These are phyloP conservation scores for Neoboletus magnificus DNA, from an alignment of 768 basidiomycete genomes.

Conservation along the genomic window DNA sequence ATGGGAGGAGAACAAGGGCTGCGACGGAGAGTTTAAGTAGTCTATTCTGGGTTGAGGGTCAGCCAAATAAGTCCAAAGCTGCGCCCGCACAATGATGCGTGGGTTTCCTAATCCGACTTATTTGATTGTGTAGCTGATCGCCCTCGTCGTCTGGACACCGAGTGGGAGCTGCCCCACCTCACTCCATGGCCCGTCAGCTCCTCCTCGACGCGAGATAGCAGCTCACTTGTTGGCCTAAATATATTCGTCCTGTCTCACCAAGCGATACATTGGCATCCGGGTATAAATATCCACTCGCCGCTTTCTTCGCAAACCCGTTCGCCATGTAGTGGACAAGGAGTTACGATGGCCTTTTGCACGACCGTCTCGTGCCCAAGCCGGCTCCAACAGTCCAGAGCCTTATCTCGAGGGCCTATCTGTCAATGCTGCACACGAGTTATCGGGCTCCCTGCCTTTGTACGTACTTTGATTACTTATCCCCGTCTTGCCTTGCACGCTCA, in stretches of 20 bases:
- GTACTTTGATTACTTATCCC: neutral
- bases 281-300: neutral
- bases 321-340: neutral
- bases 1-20: slow-evolving; percentile 17
- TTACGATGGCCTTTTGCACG: neutral
- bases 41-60: slow-evolving; percentile 29
- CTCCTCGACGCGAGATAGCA: neutral
- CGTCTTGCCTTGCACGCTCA: neutral
- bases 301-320: neutral
- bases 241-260: neutral
- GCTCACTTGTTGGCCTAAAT: neutral
- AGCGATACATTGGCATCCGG: too few species aligned
- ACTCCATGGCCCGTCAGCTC: too few species aligned
- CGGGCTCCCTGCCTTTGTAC: slow-evolving; percentile 7
- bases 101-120: slow-evolving; percentile 5
- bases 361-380: slow-evolving; percentile 1
- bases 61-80: slow-evolving; percentile 31
- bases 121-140: slow-evolving; percentile 4
- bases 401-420: neutral
- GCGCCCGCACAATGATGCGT: slow-evolving; percentile 2
- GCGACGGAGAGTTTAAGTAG: slow-evolving; percentile 29
- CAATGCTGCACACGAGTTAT: neutral
- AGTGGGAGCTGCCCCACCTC: neutral
- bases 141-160: slow-evolving; percentile 11
- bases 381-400: slow-evolving; percentile 6